Evolutionary conservation across 2,329 filamentous ascomycete genomes (phyloP).

Genomic region (Mollisiaceae sp.): DNA sequence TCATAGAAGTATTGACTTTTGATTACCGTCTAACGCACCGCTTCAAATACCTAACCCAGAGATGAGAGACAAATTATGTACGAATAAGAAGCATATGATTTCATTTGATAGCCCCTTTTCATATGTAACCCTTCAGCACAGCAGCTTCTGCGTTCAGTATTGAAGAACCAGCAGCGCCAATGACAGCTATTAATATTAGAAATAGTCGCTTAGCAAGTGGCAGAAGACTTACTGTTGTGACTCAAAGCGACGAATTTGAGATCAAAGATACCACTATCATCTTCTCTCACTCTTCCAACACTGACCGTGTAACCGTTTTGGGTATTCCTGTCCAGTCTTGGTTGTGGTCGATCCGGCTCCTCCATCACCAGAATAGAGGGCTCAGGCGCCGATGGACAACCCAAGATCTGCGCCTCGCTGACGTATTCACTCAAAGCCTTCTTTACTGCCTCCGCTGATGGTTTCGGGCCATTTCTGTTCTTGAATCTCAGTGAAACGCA

Average conservation of each 20-base stretch:
- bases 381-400: constrained; percentile 84
- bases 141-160: constrained; percentile 70
- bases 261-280: constrained; percentile 89
- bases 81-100: background rate
- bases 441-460: constrained; percentile 77
- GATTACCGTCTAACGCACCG: background rate
- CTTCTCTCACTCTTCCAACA: constrained; percentile 80
- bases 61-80: background rate
- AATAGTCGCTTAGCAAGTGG: constrained; percentile 12
- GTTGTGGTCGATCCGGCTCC: constrained; percentile 88
- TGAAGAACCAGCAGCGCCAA: constrained; percentile 93
- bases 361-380: constrained; percentile 88
- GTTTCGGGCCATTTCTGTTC: constrained; percentile 65
- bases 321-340: constrained; percentile 84
- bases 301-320: constrained; percentile 88
- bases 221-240: constrained; percentile 64
- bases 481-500: constrained; percentile 88
- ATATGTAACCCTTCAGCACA: constrained; percentile 27
- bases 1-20: constrained; percentile 1
- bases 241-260: constrained; percentile 93
- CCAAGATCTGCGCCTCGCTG: constrained; percentile 80
- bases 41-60: background rate
- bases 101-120: background rate
- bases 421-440: constrained; percentile 80
- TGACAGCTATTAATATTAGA: constrained; percentile 66